phyloP scores from a whole-genome alignment of 768 basidiomycete species.

The Boletus barrowsii region DNA sequence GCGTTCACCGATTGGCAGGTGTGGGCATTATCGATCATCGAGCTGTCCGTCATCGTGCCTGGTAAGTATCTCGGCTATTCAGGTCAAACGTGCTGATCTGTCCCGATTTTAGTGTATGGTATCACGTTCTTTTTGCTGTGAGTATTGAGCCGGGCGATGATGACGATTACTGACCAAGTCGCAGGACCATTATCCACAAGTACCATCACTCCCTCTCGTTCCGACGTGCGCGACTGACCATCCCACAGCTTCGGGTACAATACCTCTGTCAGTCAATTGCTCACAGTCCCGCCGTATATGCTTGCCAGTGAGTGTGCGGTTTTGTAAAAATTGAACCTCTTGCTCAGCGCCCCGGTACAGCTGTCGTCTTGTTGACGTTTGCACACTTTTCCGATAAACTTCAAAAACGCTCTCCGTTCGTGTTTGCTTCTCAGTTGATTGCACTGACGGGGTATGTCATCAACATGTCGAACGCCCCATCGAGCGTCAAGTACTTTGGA shows the following conservation, averaged over 20 bases:
- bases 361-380: not conserved
- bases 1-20: slow-evolving; percentile 5
- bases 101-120: not conserved
- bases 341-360: not conserved
- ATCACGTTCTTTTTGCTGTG: slow-evolving; percentile 3
- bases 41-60: not conserved
- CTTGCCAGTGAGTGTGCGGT: not conserved
- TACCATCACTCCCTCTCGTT: not conserved
- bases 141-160: not conserved
- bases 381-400: slow-evolving; percentile 1
- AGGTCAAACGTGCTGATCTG: not conserved
- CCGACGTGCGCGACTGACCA: not conserved
- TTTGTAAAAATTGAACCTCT: too few species aligned
- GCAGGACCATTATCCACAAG: slow-evolving; percentile 3
- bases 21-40: not conserved
- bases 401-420: not conserved
- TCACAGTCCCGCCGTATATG: not conserved
- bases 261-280: not conserved
- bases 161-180: not conserved
- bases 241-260: not conserved
- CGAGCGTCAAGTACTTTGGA: slow-evolving; percentile 2
- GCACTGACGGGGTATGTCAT: not conserved
- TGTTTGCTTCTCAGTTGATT: not conserved
- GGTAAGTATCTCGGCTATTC: not conserved
- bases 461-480: not conserved